Conservation (phyloP, 2,329 filamentous ascomycete genomes). For the Ascochyta fabae region DNA sequence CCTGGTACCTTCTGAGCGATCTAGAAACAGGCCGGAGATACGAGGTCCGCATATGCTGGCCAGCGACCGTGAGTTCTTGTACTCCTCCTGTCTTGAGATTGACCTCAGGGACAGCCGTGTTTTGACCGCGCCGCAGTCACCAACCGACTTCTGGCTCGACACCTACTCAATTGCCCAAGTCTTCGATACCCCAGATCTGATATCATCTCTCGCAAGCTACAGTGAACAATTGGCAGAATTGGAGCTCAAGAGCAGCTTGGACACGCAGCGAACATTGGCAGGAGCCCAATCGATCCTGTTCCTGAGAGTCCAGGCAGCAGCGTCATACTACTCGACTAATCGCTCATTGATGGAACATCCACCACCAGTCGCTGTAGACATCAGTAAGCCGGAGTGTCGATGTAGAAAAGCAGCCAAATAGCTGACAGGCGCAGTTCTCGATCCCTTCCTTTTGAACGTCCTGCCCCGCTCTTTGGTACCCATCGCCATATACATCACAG, state of each 20-base stretch:
- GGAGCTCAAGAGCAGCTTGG: not conserved
- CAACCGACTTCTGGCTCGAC: conserved; percentile 76
- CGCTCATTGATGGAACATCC: conserved; percentile 75
- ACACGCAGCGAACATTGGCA: conserved; percentile 5
- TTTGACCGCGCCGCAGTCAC: conserved; percentile 68
- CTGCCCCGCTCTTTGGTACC: conserved; percentile 79
- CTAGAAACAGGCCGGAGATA: conserved; percentile 78
- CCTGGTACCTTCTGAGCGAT: conserved; percentile 79
- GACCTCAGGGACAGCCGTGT: conserved; percentile 12
- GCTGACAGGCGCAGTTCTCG: conserved; percentile 66
- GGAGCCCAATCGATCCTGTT: conserved; percentile 65
- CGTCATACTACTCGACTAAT: conserved; percentile 84
- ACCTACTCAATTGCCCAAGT: conserved; percentile 68
- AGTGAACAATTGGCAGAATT: conserved; percentile 58
- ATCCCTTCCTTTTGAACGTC: conserved; percentile 81
- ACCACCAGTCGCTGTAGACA: conserved; percentile 76
- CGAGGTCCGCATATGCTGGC: conserved; percentile 92
- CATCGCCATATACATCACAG: conserved; percentile 70
- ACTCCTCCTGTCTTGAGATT: not conserved
- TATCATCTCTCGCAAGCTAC: conserved; percentile 69
- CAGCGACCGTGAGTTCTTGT: conserved; percentile 76
- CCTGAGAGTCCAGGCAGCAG: conserved; percentile 75
- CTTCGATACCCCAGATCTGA: conserved; percentile 67
- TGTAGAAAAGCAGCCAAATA: not conserved
- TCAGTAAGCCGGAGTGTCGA: conserved; percentile 53